Conservation (phyloP, 2,329 filamentous ascomycete species). For the Neonectria sp. region DNA sequence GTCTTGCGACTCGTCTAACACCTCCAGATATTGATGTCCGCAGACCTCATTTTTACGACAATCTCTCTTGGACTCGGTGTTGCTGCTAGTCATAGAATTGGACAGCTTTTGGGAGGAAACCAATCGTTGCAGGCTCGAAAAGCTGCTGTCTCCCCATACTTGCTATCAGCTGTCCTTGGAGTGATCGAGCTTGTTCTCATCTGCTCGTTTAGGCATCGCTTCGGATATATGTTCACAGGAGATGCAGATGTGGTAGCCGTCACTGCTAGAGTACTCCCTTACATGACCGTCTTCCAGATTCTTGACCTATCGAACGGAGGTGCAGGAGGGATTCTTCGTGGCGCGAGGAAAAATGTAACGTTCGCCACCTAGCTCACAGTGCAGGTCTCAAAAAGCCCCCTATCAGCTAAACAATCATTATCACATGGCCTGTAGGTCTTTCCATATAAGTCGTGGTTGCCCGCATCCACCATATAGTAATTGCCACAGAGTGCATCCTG, state of each 20-base stretch:
- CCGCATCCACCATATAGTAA: too few relatives aligned
- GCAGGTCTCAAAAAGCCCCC: too few relatives aligned
- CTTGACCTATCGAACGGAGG: slow-evolving; percentile 17
- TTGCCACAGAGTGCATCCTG: too few relatives aligned
- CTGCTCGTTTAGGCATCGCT: not conserved
- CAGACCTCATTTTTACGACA: slow-evolving; percentile 19
- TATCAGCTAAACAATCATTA: too few relatives aligned
- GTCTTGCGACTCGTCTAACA: not conserved
- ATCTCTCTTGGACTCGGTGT: slow-evolving; percentile 16
- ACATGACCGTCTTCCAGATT: slow-evolving; percentile 8
- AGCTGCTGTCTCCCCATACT: slow-evolving; percentile 7
- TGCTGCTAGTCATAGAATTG: slow-evolving; percentile 13
- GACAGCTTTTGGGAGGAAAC: slow-evolving; percentile 1
- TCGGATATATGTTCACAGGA: not conserved
- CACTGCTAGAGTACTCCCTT: not conserved
- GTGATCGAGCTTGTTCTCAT: slow-evolving; percentile 1
- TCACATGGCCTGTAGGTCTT: too few relatives aligned
- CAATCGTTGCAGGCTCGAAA: not conserved
- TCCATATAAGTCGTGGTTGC: too few relatives aligned
- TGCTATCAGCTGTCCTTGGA: not conserved
- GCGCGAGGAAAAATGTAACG: not conserved
- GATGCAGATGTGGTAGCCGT: slow-evolving; percentile 6
- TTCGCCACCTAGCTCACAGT: too few relatives aligned
- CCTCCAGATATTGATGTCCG: slow-evolving; percentile 14
- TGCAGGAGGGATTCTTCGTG: slow-evolving; percentile 11